These are phyloP conservation scores for Acer yangbiense DNA, from an alignment of 345 rosid species.

Conservation along the genomic window DNA sequence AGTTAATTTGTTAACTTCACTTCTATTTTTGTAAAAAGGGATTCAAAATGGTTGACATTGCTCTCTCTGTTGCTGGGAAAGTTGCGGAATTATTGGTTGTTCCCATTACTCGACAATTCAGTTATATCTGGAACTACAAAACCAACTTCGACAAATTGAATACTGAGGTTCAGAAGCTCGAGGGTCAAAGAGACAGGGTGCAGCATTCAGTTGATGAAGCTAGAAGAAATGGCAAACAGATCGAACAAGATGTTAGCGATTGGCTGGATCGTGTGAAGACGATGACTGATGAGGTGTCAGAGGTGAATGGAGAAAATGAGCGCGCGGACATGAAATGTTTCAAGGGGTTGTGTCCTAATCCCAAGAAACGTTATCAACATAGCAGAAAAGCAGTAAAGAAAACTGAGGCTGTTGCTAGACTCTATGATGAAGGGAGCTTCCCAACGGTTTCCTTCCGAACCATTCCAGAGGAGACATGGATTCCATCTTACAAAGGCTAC, in stretches of 20 bases:
- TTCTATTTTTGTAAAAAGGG: too few relatives aligned
- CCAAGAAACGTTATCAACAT: not conserved
- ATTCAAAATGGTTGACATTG: too few relatives aligned
- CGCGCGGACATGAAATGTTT: slow-evolving; percentile 6
- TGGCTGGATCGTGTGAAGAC: not conserved
- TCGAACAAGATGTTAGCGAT: not conserved
- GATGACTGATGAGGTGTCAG: not conserved
- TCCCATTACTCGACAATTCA: too few relatives aligned
- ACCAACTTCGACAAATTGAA: too few relatives aligned
- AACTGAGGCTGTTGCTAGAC: not conserved
- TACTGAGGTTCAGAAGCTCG: too few relatives aligned
- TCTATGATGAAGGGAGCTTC: not conserved
- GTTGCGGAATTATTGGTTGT: too few relatives aligned
- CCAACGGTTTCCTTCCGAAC: not conserved
- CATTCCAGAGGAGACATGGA: not conserved
- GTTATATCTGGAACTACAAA: too few relatives aligned
- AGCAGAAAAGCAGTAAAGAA: slow-evolving; percentile 18
- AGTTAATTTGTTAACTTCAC: too few relatives aligned
- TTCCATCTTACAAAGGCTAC: not conserved
- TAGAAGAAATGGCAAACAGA: not conserved
- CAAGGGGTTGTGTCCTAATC: slow-evolving; percentile 11
- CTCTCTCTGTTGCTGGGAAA: too few relatives aligned
- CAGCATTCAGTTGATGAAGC: not conserved
- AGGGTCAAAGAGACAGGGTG: not conserved
- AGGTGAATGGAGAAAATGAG: not conserved